These are phyloP conservation scores for Coprinellus aureogranulatus DNA, from an alignment of 768 basidiomycete genomes.

Conservation along the genomic window DNA sequence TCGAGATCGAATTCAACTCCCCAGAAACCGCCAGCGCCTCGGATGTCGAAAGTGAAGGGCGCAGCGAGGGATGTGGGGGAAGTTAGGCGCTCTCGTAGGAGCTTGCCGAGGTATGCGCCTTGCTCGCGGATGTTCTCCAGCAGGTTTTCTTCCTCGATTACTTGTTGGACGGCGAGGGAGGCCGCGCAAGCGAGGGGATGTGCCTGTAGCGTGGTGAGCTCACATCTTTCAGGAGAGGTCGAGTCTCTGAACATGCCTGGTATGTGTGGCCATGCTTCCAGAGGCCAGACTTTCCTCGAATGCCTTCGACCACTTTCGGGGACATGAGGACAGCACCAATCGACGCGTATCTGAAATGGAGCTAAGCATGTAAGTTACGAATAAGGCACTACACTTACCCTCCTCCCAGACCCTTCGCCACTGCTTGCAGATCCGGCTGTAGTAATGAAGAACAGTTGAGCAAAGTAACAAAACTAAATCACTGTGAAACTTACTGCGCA, in stretches of 20 bases:
- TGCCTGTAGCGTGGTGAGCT: conserved; percentile 41
- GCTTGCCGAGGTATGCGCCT: conserved; percentile 58
- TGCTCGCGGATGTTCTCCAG: conserved; percentile 59
- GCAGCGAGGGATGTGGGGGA: conserved; percentile 56
- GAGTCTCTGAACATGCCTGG: conserved; percentile 43
- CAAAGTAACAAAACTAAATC: not conserved
- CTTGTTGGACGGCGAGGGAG: conserved; percentile 76
- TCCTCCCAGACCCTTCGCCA: conserved; percentile 89
- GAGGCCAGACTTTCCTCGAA: conserved; percentile 64
- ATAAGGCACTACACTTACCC: no score
- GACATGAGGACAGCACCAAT: conserved; percentile 83
- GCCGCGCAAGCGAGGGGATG: conserved; percentile 78
- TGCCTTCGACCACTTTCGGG: conserved; percentile 64
- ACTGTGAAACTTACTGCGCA: conserved; percentile 35
- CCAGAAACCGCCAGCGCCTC: conserved; percentile 85
- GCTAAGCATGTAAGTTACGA: no score
- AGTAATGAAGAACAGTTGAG: not conserved
- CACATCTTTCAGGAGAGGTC: no score
- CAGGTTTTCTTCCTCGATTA: conserved; percentile 68
- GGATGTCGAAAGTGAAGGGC: conserved; percentile 73
- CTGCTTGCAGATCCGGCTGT: conserved; percentile 81
- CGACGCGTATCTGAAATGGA: conserved; percentile 60
- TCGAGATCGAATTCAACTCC: conserved; percentile 78
- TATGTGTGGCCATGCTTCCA: conserved; percentile 89
- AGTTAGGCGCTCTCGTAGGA: conserved; percentile 54